phyloP scores from a whole-genome alignment of 345 rosid genomes.

The Moricandia moricandioides region DNA sequence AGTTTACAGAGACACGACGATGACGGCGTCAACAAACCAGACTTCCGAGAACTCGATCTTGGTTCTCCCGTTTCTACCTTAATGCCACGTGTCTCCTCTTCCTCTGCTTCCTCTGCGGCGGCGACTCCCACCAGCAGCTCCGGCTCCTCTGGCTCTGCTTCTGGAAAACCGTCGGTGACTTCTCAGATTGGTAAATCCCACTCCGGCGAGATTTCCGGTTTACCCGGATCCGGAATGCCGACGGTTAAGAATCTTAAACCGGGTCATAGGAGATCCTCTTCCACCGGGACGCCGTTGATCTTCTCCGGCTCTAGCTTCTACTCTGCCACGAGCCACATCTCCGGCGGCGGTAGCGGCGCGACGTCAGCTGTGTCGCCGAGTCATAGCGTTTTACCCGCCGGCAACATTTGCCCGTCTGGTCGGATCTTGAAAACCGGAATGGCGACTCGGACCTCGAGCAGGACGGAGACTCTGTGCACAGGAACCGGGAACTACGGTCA shows the following conservation, averaged over 20 bases:
- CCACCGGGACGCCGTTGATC: conserved; percentile 68
- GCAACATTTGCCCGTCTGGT: conserved; percentile 92
- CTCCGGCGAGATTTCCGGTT: conserved; percentile 56
- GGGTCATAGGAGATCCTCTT: conserved; percentile 76
- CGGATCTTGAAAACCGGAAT: conserved; percentile 69
- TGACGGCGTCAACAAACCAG: conserved; percentile 65
- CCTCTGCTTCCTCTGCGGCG: conserved; percentile 27
- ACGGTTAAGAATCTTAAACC: conserved; percentile 38
- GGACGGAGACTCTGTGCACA: conserved; percentile 61
- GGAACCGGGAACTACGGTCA: conserved; percentile 90
- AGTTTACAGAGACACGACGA: conserved; percentile 20
- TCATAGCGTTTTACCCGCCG: conserved; percentile 56
- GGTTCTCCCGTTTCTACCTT: conserved; percentile 91
- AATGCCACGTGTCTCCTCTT: conserved; percentile 42
- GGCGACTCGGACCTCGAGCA: conserved; percentile 45
- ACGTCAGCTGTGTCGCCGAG: conserved; percentile 41
- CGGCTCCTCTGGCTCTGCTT: conserved; percentile 35
- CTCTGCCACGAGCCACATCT: conserved; percentile 31
- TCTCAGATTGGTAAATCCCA: conserved; percentile 39
- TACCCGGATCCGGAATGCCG: conserved; percentile 37
- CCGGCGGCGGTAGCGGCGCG: not conserved
- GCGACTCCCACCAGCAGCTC: conserved; percentile 39
- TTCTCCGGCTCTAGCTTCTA: conserved; percentile 57
- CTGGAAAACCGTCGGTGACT: conserved; percentile 30
- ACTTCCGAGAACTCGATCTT: conserved; percentile 86